Base-by-base conservation (phyloP, 2,329 filamentous ascomycete genomes). In the Colletotrichum sp. region DNA sequence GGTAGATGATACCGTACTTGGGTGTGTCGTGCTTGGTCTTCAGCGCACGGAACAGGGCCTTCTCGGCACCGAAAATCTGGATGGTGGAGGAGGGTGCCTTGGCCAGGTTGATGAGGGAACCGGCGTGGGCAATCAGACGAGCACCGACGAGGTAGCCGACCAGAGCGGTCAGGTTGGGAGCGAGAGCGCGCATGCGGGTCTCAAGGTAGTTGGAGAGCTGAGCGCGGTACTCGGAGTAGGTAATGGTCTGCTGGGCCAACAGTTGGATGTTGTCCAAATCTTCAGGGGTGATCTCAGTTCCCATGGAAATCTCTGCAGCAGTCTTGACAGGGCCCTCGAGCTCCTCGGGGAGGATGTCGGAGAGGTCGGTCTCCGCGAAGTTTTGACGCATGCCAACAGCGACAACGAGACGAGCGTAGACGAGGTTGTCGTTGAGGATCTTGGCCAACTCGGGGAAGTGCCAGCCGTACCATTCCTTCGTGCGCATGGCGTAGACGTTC, bases 401-500 rank as follows among this genome's bases (percentile, higher is more conserved):
- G 67, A 98, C 88, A 75, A 99, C 95, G 75, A 99, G 93, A 80
- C 93, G 94, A 76, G 96, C 93, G 85, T 98, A 99, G 79, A 96
- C 96, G 78, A 98, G 89, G 87, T 99, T 99, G 90, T 99, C 97
- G 86, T 98, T 98, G 80, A 98, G 91, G 83, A 99, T 98, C 88
- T 96, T 96, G 83, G 95, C 96, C 91, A 99, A 93, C 89, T 99
- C 97, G 55, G 97, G 97, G 89, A 99, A 99, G 87, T 99, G 97
- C 97, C 97, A 99, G 82, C 97, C 97, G 85, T 99, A 99, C 97
- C 97, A 99, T 87, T 99, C 97, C 92, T 99, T 99, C 77, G 98
- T 96, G 85, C 97, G 92, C 97, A 99, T 99, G 79, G 97, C 96
- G 84, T 98, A 99, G 81, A 95, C 97, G 89, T 99, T 99, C 79